A percentile compares a stretch with the other conserved stretches of the same genome.
Evolutionary conservation across 2,329 filamentous ascomycete species (phyloP).

Genomic region (Fonsecaea multimorphosa): DNA sequence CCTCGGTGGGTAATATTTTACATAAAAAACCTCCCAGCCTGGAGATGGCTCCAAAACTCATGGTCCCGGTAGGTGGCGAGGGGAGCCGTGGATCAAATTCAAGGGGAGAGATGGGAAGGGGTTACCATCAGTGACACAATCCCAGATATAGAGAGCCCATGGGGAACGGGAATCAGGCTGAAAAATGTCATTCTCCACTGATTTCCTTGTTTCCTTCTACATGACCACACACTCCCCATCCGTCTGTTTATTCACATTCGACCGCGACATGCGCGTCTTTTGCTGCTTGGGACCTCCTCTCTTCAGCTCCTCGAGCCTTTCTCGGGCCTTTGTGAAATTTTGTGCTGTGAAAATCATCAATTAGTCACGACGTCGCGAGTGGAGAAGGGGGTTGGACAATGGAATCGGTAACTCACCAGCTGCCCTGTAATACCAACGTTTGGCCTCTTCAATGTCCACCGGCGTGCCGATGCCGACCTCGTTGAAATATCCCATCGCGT

Average conservation of each 20-base stretch:
- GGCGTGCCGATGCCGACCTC: conserved; percentile 91
- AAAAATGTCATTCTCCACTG: too few species aligned
- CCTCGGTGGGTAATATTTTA: too few species aligned
- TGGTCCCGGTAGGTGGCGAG: too few species aligned
- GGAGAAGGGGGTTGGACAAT: not conserved
- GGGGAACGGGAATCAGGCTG: too few species aligned
- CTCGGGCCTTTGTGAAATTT: conserved; percentile 90
- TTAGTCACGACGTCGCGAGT: conserved; percentile 8
- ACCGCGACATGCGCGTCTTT: conserved; percentile 79
- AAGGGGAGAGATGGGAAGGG: too few species aligned
- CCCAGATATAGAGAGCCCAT: too few species aligned
- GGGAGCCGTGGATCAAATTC: too few species aligned
- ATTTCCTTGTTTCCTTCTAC: conserved; percentile 57
- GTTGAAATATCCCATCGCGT: conserved; percentile 90
- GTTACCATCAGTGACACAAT: too few species aligned
- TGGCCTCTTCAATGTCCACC: conserved; percentile 89
- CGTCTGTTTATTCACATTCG: conserved; percentile 79
- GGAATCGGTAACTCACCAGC: conserved; percentile 87
- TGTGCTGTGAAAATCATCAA: conserved; percentile 66
- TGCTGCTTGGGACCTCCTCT: conserved; percentile 73
- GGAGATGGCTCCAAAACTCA: too few species aligned
- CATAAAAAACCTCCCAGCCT: too few species aligned
- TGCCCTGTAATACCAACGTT: conserved; percentile 97
- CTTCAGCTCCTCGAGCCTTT: conserved; percentile 91
- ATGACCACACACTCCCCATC: conserved; percentile 88